Base-by-base conservation (phyloP, 1,284 basidiomycete genomes). In the Hymenochaete sp. region DNA sequence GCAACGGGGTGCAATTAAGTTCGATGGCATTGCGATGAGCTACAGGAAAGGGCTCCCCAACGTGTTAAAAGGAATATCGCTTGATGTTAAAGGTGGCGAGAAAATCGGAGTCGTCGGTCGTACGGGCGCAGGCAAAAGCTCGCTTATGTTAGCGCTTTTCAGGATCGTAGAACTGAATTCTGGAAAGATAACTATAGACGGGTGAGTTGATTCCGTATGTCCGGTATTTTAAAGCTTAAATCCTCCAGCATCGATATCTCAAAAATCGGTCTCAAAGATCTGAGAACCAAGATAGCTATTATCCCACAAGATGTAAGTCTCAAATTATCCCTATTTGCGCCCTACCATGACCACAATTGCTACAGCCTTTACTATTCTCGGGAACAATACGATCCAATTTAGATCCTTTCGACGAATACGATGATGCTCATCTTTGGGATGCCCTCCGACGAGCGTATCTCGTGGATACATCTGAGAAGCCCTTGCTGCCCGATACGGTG, bases 51-150 rank as follows among this genome's bases (percentile, higher is more conserved):
- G 73, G 2, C 59, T 79, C 16, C 75, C 77, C 1, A 66, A 71
- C 54, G 75, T 82, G 45, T 62, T 83, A 49, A 73, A 75, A 54
- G 66, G 74, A 35, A 66, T 84, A 52, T 69, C 72, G 38, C 47
- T 83, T 59, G 59, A 66, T 45, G 70, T 82, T 55, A 53, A 70
- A 57, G 64, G 81, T 55, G 83, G 84, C 56, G 83, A 90, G 61
- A 89, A 89, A 67, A 85, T 90, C 52, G 84, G 84, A 45, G 75
- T 85, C 24, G 82, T 85, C 19, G 79, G 77, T 41, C 60, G 68
- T 55, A 68, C 70, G 48, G 70, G 70, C 7, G 69, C 69, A 27
- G 42, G 42, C 24, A 48, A 49, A 43, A 66, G 63, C n/a, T 59
- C 57, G 6, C 63, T 70, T 51, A 66, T 78, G 65, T 47, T 54